phyloP scores from a whole-genome alignment of 1,284 basidiomycete species.

The Melampsora larici-populina region DNA sequence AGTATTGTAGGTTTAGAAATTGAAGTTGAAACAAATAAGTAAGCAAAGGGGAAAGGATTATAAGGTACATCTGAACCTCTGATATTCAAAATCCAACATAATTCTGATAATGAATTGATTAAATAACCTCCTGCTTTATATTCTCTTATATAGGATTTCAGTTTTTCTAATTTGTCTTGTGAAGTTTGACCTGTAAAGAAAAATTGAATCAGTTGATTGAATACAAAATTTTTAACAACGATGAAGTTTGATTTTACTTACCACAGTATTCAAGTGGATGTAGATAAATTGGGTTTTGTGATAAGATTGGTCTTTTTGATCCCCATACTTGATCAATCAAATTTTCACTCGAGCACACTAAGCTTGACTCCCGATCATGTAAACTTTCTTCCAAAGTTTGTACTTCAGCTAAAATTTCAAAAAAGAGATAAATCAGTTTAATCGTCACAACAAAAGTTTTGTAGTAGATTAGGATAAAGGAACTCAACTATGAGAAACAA shows the following conservation, averaged over 20 bases:
- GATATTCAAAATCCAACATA: constrained; percentile 76
- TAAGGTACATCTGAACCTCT: constrained; percentile 80
- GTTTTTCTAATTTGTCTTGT: background rate
- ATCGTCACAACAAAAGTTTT: too few species aligned
- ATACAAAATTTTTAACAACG: background rate
- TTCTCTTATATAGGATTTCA: background rate
- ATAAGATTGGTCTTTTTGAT: background rate
- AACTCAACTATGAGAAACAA: constrained; percentile 66
- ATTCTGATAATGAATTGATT: constrained; percentile 55
- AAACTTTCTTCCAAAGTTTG: too few species aligned
- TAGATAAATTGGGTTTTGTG: background rate
- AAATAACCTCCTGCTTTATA: constrained; percentile 50
- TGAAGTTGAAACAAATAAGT: constrained; percentile 46
- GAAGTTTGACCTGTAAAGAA: background rate
- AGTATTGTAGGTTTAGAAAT: too few species aligned
- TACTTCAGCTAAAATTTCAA: too few species aligned
- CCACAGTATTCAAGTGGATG: background rate
- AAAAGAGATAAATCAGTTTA: too few species aligned
- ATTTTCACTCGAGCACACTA: constrained; percentile 59
- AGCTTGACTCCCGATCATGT: too few species aligned
- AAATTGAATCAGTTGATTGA: background rate
- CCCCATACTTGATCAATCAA: constrained; percentile 78
- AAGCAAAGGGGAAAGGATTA: constrained; percentile 62
- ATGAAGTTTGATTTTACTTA: background rate
- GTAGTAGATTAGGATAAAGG: too few species aligned